Percentiles rank a stretch among this genome's conserved stretches.
phyloP scores from a whole-genome alignment of 257 asterid genomes.

The Rhazya stricta region DNA sequence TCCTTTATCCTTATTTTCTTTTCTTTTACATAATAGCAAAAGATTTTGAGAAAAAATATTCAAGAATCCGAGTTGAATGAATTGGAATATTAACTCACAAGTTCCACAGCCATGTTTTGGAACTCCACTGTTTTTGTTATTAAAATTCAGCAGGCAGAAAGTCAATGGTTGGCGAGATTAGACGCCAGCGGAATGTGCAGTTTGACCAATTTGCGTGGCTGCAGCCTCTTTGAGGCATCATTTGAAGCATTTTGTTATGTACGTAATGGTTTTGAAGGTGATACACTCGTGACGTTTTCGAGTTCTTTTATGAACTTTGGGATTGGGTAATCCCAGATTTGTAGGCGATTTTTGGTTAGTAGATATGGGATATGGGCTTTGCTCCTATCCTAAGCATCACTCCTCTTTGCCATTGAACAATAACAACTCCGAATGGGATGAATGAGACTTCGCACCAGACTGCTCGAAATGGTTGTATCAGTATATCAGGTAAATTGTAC shows the following conservation, averaged over 20 bases:
- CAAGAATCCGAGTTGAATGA: no score
- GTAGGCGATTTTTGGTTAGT: not conserved
- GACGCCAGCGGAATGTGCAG: conserved; percentile 19
- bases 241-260: conserved; percentile 9
- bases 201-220: conserved; percentile 12
- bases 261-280: not conserved
- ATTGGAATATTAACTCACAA: no score
- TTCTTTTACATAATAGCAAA: no score
- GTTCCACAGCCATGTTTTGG: no score
- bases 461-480: no score
- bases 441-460: no score
- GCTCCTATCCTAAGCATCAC: not conserved
- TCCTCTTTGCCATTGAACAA: no score
- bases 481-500: no score
- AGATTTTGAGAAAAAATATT: no score
- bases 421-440: not conserved
- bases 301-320: not conserved
- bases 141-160: conserved; percentile 2
- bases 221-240: not conserved
- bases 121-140: no score
- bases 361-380: not conserved
- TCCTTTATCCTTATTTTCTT: no score
- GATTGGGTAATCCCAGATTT: not conserved
- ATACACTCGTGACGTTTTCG: not conserved
- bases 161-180: conserved; percentile 23